A percentile compares a stretch with the other conserved stretches of the same genome.
Evolutionary conservation across 257 asterid genomes (phyloP).

Genomic region (Lycium barbarum): DNA sequence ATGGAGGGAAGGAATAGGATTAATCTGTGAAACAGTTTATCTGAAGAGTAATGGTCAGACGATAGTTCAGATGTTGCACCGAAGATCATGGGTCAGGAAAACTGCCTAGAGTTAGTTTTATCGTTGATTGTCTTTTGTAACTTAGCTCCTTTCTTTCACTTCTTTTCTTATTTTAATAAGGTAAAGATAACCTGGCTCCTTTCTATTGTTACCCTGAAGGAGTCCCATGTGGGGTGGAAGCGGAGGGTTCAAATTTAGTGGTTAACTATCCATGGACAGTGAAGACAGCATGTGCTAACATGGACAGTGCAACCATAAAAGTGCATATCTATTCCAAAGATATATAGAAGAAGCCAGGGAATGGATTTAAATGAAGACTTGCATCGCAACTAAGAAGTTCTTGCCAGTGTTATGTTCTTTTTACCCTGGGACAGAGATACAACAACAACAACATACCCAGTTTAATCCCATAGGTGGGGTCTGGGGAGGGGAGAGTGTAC

Average conservation of each 20-base stretch:
- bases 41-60: slow-evolving; percentile 16
- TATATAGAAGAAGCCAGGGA: neutral
- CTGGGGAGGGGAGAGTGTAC: no score
- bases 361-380: slow-evolving; percentile 13
- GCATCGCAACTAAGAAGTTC: slow-evolving; percentile 10
- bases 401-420: slow-evolving; percentile 4
- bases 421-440: neutral
- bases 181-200: neutral
- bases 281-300: slow-evolving; percentile 15
- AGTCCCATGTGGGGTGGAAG: neutral
- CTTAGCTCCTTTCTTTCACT: neutral
- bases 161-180: neutral
- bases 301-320: neutral
- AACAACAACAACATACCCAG: neutral
- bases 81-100: neutral
- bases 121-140: neutral
- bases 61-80: neutral
- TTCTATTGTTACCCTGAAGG: neutral
- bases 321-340: neutral
- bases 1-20: neutral
- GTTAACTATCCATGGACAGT: neutral
- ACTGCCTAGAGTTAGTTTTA: neutral
- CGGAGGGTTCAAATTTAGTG: neutral
- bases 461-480: no score
- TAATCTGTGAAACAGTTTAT: slow-evolving; percentile 1